A percentile compares a stretch with the other conserved stretches of the same genome.
phyloP scores from a whole-genome alignment of 2,329 filamentous ascomycete species.

The Fusarium aywerte region DNA sequence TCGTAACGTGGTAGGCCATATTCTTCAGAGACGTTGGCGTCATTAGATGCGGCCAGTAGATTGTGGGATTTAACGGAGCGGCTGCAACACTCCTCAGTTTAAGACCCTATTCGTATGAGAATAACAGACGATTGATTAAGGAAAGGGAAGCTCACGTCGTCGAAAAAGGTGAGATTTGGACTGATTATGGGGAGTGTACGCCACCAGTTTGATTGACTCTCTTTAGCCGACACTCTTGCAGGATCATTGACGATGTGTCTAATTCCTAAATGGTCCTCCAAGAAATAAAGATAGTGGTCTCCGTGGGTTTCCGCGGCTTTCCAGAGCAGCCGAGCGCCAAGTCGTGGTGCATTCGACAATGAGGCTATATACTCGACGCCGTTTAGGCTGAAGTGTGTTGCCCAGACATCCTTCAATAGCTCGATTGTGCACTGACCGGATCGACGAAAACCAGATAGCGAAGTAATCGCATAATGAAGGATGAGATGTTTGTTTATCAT shows the following conservation, averaged over 20 bases:
- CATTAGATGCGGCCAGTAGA: conserved; percentile 25
- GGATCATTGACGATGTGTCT: conserved; percentile 7
- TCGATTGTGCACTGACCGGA: conserved; percentile 1
- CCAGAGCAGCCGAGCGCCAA: conserved; percentile 12
- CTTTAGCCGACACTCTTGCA: neutral
- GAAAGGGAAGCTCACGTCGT: conserved; percentile 15
- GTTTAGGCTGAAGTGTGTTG: conserved; percentile 16
- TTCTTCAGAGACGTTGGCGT: neutral
- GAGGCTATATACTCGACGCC: conserved; percentile 25
- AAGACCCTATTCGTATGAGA: conserved; percentile 22
- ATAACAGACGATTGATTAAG: neutral
- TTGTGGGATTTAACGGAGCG: neutral
- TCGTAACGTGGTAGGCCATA: conserved; percentile 11
- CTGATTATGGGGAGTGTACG: conserved; percentile 11
- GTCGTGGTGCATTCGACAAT: conserved; percentile 9
- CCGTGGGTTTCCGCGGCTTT: neutral
- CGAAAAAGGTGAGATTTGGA: neutral
- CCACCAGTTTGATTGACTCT: conserved; percentile 17
- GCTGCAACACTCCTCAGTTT: conserved; percentile 20
- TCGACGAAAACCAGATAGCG: neutral
- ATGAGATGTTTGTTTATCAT: conserved; percentile 13
- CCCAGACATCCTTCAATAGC: conserved; percentile 22
- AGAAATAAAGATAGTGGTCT: conserved; percentile 8
- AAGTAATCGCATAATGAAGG: conserved; percentile 16
- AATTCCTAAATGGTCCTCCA: conserved; percentile 32